Evolutionary conservation across 2,329 filamentous ascomycete species (phyloP).

Genomic region (Paecilomyces variotii): DNA sequence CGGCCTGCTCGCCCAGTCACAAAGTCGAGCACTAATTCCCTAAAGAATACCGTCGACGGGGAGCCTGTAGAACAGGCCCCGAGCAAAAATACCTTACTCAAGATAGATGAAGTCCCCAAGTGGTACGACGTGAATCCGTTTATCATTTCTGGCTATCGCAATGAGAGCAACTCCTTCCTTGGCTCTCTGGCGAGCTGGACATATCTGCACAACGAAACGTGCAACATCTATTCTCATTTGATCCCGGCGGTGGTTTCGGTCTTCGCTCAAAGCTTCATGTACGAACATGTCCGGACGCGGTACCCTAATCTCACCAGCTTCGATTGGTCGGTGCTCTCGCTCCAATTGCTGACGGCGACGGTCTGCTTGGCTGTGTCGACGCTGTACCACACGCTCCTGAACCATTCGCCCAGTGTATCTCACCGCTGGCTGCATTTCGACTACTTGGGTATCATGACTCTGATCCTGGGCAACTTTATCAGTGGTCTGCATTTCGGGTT

Average conservation of each 20-base stretch:
- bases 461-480: slow-evolving; percentile 27
- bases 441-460: slow-evolving; percentile 24
- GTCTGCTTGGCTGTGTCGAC: slow-evolving; percentile 26
- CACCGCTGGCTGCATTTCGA: slow-evolving; percentile 20
- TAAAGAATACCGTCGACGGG: not conserved
- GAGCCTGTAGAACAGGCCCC: not conserved
- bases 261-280: slow-evolving; percentile 1
- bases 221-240: slow-evolving; percentile 41
- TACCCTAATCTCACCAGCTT: slow-evolving; percentile 2
- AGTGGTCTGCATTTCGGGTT: slow-evolving; percentile 29
- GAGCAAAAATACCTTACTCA: slow-evolving; percentile 13
- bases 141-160: slow-evolving; percentile 38
- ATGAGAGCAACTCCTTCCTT: slow-evolving; percentile 28
- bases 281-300: slow-evolving; percentile 5
- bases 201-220: slow-evolving; percentile 38
- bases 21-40: not conserved
- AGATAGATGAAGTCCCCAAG: slow-evolving; percentile 29
- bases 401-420: slow-evolving; percentile 21
- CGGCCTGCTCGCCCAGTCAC: not conserved
- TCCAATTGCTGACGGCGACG: slow-evolving; percentile 17
- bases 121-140: slow-evolving; percentile 39
- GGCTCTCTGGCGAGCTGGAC: slow-evolving; percentile 34
- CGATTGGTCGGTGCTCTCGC: slow-evolving; percentile 10
- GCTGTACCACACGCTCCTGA: slow-evolving; percentile 26
- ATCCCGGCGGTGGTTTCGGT: slow-evolving; percentile 30